A percentile compares a stretch with the other conserved stretches of the same genome.
These are phyloP conservation scores for Glutinoglossum americanum DNA, from an alignment of 495 filamentous ascomycete genomes.

Conservation along the genomic window DNA sequence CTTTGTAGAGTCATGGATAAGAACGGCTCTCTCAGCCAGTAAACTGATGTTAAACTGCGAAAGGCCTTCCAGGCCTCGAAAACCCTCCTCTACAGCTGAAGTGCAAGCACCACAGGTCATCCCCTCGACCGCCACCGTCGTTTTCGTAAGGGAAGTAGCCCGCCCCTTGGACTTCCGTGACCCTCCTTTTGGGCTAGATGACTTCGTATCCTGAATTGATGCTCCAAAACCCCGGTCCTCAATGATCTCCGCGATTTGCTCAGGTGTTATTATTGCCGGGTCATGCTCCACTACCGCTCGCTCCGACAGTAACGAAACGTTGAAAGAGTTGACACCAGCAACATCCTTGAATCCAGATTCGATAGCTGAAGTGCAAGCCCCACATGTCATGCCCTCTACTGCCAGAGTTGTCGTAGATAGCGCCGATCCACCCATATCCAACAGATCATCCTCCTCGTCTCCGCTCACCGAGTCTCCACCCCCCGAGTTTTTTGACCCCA, in stretches of 20 bases:
- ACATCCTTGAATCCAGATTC: constrained; percentile 52
- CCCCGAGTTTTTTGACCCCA: constrained; percentile 9
- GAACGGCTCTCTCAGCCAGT: constrained; percentile 74
- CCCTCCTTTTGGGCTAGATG: constrained; percentile 6
- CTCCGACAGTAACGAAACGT: constrained; percentile 32
- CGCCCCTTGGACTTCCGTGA: constrained; percentile 7
- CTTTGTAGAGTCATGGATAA: constrained; percentile 55
- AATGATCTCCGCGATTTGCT: constrained; percentile 49
- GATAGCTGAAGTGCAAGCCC: constrained; percentile 79
- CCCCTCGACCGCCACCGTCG: constrained; percentile 68
- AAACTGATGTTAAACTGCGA: constrained; percentile 83
- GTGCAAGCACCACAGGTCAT: constrained; percentile 98
- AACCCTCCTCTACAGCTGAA: constrained; percentile 67
- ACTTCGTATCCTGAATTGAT: constrained; percentile 18
- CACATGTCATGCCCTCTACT: constrained; percentile 95
- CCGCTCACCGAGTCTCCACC: constrained; percentile 2
- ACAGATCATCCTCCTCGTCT: constrained; percentile 9
- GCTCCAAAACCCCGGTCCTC: constrained; percentile 25
- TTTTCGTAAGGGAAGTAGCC: constrained; percentile 29
- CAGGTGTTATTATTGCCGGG: constrained; percentile 25
- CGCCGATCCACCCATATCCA: background rate
- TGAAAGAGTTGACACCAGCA: constrained; percentile 18
- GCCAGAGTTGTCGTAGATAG: constrained; percentile 62
- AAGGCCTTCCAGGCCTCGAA: constrained; percentile 54
- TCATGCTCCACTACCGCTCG: constrained; percentile 32